Base-by-base conservation (phyloP, 768 basidiomycete genomes). In the Kondoa malvinella region DNA sequence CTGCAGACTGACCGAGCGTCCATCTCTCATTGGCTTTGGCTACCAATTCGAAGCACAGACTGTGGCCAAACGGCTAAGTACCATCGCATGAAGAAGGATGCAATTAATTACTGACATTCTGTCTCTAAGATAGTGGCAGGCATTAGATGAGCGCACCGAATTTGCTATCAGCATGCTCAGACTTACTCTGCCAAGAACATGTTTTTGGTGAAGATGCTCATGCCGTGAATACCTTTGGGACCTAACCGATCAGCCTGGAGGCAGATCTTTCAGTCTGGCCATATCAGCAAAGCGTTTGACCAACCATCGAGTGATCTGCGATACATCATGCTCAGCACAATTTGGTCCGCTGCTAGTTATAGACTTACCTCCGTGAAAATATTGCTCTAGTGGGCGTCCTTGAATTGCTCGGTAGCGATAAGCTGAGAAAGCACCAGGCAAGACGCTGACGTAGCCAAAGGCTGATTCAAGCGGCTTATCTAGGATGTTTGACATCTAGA, bases 171-270 rank as follows among this genome's bases (percentile, higher is more conserved):
- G 58, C 21, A 1, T 2, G 12, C 2, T 1, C 12, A 21, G 58
- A 16, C 15, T 1, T 25, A n/a, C 67, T 71, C 57, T 57, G 70
- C 72, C 66, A 73, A 69, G 68, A 71, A 74, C 77, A 77, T 87
- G 77, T 92, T 94, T 79, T 92, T 94, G 34, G 89, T 91, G 80
- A 95, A 94, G 73, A 95, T 92, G 77, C 87, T 86, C 92, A 95
- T 95, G 57, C 91, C 92, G 70, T 94, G 85, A 66, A 92, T 89
- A 78, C 92, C 94, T 79, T 95, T 92, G 29, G 84, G 80, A 14
- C 94, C 94, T 58, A 95, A 84, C 65, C 92, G 86, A 71, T 90
- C 90, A 21, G 92, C 91, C 73, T 95, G 80, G 31, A 86, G 88
- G 76, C 88, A 87, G 33, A 70, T 68, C 25, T 65, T 31, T 64